phyloP scores from a whole-genome alignment of 1,139 yeast species.

The Kodamaea derodonti region DNA sequence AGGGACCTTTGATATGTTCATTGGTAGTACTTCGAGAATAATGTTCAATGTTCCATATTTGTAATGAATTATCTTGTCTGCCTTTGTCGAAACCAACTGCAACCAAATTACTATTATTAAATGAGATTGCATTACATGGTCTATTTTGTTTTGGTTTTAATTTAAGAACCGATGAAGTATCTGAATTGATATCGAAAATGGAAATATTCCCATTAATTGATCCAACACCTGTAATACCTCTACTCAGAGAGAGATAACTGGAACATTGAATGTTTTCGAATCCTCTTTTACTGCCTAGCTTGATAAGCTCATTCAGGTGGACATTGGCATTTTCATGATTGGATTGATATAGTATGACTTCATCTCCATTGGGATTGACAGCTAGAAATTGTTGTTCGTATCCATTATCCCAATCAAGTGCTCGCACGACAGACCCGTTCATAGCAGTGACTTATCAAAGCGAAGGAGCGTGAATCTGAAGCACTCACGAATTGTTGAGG shows the following conservation, averaged over 20 bases:
- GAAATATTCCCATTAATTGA: slow-evolving; percentile 67
- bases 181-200: slow-evolving; percentile 54
- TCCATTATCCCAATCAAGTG: slow-evolving; percentile 56
- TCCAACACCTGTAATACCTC: slow-evolving; percentile 70
- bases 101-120: slow-evolving; percentile 59
- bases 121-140: slow-evolving; percentile 72
- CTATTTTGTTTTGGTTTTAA: slow-evolving; percentile 66
- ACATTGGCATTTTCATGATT: slow-evolving; percentile 34
- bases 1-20: slow-evolving; percentile 50
- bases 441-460: too few species aligned
- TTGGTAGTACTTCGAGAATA: slow-evolving; percentile 40
- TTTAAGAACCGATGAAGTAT: slow-evolving; percentile 36
- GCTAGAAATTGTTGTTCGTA: slow-evolving; percentile 57
- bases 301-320: slow-evolving; percentile 40
- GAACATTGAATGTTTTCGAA: slow-evolving; percentile 71
- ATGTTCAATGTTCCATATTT: slow-evolving; percentile 77
- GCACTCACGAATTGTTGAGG: too few species aligned
- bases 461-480: too few species aligned
- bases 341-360: slow-evolving; percentile 58
- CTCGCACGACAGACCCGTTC: slow-evolving; percentile 56
- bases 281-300: slow-evolving; percentile 53
- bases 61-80: slow-evolving; percentile 72
- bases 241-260: slow-evolving; percentile 54
- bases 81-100: slow-evolving; percentile 83
- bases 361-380: slow-evolving; percentile 67